These are phyloP conservation scores for Nicotiana obtusifolia DNA, from an alignment of 257 asterid genomes.

Conservation along the genomic window DNA sequence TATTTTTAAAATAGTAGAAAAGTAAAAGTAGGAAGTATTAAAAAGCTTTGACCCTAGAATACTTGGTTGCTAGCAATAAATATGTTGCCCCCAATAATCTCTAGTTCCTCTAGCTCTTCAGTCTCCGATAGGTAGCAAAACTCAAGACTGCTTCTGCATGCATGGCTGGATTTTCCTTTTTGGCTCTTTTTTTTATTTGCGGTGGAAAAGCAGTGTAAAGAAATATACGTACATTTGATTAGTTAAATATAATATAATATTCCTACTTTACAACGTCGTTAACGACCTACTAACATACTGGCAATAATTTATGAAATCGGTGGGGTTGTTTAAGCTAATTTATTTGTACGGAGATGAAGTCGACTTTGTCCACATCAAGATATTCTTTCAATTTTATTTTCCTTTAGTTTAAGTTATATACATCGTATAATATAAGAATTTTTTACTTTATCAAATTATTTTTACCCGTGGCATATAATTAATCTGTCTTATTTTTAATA, in stretches of 20 bases:
- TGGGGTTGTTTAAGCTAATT: neutral
- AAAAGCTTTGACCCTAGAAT: no score
- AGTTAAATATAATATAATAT: neutral
- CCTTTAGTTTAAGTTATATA: no score
- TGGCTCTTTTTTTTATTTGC: neutral
- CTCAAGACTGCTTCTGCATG: neutral
- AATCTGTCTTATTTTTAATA: no score
- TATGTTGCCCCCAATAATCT: no score
- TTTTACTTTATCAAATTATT: no score
- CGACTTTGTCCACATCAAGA: neutral
- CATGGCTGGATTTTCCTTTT: conserved; percentile 5
- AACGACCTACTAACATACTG: neutral
- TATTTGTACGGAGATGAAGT: neutral
- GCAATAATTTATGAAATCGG: neutral
- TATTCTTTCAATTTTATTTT: neutral
- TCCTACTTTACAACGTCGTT: neutral
- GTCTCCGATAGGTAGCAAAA: neutral
- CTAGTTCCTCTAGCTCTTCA: no score
- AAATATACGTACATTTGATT: neutral
- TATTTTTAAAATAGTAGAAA: no score
- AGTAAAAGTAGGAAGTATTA: no score
- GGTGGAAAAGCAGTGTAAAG: neutral
- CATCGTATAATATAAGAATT: no score
- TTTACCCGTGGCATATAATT: no score
- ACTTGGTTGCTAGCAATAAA: no score